Evolutionary conservation across 192 early-diverging fungal species (phyloP).

Genomic region (Coemansia sp.): DNA sequence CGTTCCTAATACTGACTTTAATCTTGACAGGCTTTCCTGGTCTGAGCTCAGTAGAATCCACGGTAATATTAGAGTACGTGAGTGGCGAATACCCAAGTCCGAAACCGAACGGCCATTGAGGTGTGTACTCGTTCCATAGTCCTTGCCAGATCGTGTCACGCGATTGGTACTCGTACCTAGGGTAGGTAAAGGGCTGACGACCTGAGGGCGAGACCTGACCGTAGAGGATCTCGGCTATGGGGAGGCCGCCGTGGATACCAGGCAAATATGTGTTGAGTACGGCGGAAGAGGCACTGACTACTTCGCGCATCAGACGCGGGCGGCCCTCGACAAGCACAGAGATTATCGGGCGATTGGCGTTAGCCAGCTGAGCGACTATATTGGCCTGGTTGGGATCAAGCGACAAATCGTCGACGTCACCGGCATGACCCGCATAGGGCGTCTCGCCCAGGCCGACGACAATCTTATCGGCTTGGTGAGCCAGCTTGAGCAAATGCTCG

Average conservation of each 20-base stretch:
- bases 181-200: slow-evolving; percentile 63
- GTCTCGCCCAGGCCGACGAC: slow-evolving; percentile 40
- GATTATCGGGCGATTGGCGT: slow-evolving; percentile 38
- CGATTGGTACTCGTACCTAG: slow-evolving; percentile 49
- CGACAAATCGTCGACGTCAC: slow-evolving; percentile 14
- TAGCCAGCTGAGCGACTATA: slow-evolving; percentile 25
- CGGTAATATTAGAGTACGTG: slow-evolving; percentile 52
- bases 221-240: slow-evolving; percentile 62
- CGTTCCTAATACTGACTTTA: slow-evolving; percentile 49
- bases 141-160: slow-evolving; percentile 52
- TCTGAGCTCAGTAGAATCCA: slow-evolving; percentile 1
- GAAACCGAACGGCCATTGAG: slow-evolving; percentile 61
- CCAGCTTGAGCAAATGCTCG: slow-evolving; percentile 17
- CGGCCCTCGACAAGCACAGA: slow-evolving; percentile 60
- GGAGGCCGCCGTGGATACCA: slow-evolving; percentile 62
- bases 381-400: slow-evolving; percentile 40
- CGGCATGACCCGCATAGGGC: slow-evolving; percentile 13
- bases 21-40: slow-evolving; percentile 33
- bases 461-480: slow-evolving; percentile 40
- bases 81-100: slow-evolving; percentile 60
- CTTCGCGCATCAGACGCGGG: slow-evolving; percentile 57
- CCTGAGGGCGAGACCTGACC: slow-evolving; percentile 63
- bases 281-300: slow-evolving; percentile 43
- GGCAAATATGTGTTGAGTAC: slow-evolving; percentile 60
- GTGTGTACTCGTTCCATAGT: slow-evolving; percentile 50